Evolutionary conservation across 371 early-diverging fungal genomes (phyloP).

Genomic region (Mortierella sp.): DNA sequence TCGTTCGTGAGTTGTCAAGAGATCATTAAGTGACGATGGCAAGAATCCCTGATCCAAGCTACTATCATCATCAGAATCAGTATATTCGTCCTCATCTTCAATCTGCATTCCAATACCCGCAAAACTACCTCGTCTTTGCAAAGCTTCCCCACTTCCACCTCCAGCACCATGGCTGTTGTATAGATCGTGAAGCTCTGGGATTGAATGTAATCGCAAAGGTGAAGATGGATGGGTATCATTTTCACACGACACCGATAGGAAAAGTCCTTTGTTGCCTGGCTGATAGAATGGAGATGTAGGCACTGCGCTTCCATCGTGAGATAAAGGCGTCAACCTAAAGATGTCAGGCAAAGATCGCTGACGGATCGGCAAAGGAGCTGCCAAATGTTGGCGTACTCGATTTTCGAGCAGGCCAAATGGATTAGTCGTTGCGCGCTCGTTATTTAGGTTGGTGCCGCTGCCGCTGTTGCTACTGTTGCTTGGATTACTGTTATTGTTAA

Average conservation of each 20-base stretch:
- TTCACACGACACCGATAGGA: slow-evolving; percentile 41
- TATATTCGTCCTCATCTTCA: slow-evolving; percentile 50
- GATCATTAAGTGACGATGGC: slow-evolving; percentile 70
- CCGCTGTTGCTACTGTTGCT: not conserved
- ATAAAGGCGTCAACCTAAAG: slow-evolving; percentile 31
- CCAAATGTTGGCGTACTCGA: slow-evolving; percentile 41
- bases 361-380: slow-evolving; percentile 48
- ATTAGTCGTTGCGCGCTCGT: not conserved
- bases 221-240: slow-evolving; percentile 31
- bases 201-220: slow-evolving; percentile 50
- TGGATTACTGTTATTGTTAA: not conserved
- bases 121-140: slow-evolving; percentile 38
- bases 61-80: slow-evolving; percentile 38
- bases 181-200: slow-evolving; percentile 39
- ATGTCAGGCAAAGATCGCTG: slow-evolving; percentile 53
- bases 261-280: slow-evolving; percentile 47
- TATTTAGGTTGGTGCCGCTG: not conserved
- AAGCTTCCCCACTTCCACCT: slow-evolving; percentile 19
- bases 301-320: slow-evolving; percentile 27
- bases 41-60: slow-evolving; percentile 60
- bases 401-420: slow-evolving; percentile 17
- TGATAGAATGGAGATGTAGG: slow-evolving; percentile 50
- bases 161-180: slow-evolving; percentile 12
- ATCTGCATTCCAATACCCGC: slow-evolving; percentile 24
- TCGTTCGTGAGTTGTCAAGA: slow-evolving; percentile 67